A percentile compares a stretch with the other conserved stretches of the same genome.
phyloP scores from a whole-genome alignment of 106 monocot species.

The Apostasia ramifera region DNA sequence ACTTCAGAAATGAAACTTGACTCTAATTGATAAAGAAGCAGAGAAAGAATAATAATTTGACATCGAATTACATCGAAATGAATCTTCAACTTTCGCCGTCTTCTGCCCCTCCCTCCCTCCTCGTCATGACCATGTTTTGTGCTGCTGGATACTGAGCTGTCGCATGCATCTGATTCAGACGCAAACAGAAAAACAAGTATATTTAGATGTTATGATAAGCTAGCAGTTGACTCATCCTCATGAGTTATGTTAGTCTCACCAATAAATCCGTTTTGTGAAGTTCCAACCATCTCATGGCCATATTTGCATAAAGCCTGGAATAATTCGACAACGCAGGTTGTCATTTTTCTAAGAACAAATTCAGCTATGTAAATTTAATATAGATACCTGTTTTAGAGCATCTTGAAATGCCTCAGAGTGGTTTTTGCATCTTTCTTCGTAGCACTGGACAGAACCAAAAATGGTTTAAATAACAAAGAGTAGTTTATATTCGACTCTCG shows the following conservation, averaged over 20 bases:
- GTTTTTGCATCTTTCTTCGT: constrained; percentile 15
- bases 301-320: constrained; percentile 7
- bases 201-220: not conserved
- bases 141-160: constrained; percentile 6
- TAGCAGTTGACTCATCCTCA: not conserved
- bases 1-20: too few species aligned
- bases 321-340: not conserved
- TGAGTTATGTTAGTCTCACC: constrained; percentile 1
- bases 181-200: not conserved
- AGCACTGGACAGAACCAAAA: constrained; percentile 5
- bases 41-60: not conserved
- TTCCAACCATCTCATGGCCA: not conserved
- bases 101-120: constrained; percentile 15
- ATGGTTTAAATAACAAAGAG: not conserved
- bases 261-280: not conserved
- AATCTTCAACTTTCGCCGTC: constrained; percentile 10
- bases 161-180: constrained; percentile 1
- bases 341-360: not conserved
- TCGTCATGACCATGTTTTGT: not conserved
- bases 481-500: too few species aligned
- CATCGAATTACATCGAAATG: constrained; percentile 12
- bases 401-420: constrained; percentile 11
- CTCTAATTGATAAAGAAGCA: too few species aligned
- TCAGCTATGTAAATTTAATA: too few species aligned
- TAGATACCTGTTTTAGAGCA: constrained; percentile 13